A percentile compares a stretch with the other conserved stretches of the same genome.
phyloP scores from a whole-genome alignment of 1,284 basidiomycete species.

The Sporisorium exsertum region DNA sequence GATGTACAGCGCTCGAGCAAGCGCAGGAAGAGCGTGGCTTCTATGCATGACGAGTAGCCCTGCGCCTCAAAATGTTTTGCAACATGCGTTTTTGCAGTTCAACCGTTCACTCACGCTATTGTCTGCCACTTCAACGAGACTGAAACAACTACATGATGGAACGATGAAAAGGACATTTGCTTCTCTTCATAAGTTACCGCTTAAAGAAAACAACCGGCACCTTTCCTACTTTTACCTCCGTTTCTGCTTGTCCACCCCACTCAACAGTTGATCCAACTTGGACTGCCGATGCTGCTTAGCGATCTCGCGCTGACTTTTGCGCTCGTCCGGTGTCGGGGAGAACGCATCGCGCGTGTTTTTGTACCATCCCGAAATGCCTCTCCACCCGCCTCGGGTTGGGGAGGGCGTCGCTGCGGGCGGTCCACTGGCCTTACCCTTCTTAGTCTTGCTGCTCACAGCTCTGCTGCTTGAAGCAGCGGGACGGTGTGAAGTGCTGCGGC shows the following conservation, averaged over 20 bases:
- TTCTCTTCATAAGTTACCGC: too few species aligned
- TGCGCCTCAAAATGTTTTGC: too few species aligned
- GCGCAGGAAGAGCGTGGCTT: constrained; percentile 27
- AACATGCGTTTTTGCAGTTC: too few species aligned
- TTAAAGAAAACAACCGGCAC: too few species aligned
- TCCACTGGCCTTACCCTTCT: too few species aligned
- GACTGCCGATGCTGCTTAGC: not conserved
- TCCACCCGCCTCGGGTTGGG: constrained; percentile 19
- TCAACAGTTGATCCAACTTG: not conserved
- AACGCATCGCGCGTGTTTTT: constrained; percentile 21
- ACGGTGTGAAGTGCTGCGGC: not conserved
- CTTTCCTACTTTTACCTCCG: too few species aligned
- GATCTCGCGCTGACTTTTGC: not conserved
- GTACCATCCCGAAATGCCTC: constrained; percentile 27
- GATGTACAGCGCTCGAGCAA: constrained; percentile 15
- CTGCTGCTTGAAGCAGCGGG: not conserved
- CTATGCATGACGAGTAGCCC: constrained; percentile 7
- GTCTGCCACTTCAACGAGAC: too few species aligned
- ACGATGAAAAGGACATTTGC: too few species aligned
- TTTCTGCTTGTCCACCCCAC: not conserved
- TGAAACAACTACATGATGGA: too few species aligned
- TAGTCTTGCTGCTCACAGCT: not conserved
- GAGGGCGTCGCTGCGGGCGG: constrained; percentile 17
- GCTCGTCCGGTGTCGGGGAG: constrained; percentile 9
- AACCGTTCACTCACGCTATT: too few species aligned